phyloP scores from a whole-genome alignment of 1,139 yeast genomes.

The Candida tetrigidarum region DNA sequence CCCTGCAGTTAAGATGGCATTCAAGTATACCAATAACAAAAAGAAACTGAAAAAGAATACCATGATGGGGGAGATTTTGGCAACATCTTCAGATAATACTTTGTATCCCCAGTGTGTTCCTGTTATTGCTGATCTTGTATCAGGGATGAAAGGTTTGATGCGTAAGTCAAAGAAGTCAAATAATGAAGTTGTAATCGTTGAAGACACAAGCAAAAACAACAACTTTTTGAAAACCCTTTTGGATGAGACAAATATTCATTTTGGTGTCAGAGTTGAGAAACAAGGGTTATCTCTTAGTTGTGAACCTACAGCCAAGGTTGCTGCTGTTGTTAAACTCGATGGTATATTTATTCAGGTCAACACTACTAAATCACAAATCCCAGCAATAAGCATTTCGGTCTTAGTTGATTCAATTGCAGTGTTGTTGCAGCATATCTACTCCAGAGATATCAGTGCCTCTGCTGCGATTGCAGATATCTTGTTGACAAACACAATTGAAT shows the following conservation, averaged over 20 bases:
- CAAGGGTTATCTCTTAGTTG: conserved; percentile 83
- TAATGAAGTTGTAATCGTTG: conserved; percentile 9
- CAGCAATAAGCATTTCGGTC: conserved; percentile 42
- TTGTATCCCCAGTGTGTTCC: conserved; percentile 81
- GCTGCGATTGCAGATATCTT: conserved; percentile 57
- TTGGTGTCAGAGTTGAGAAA: conserved; percentile 67
- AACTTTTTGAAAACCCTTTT: conserved; percentile 44
- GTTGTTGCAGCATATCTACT: conserved; percentile 85
- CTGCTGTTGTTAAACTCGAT: conserved; percentile 77
- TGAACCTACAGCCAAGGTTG: conserved; percentile 92
- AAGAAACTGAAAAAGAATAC: conserved; percentile 40
- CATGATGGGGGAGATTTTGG: conserved; percentile 56
- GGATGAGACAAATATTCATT: conserved; percentile 61
- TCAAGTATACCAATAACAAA: conserved; percentile 34
- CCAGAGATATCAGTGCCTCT: conserved; percentile 86
- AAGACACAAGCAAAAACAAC: conserved; percentile 17
- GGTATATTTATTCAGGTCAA: conserved; percentile 63
- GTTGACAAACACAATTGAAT: conserved; percentile 41
- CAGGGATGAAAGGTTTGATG: conserved; percentile 49
- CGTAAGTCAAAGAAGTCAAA: conserved; percentile 17
- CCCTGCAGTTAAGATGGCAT: conserved; percentile 71
- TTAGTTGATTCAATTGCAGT: conserved; percentile 60
- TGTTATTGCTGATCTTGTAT: conserved; percentile 61
- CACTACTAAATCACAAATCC: conserved; percentile 38
- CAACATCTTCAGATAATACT: conserved; percentile 75